Evolutionary conservation across 441 rosid species (phyloP), one percentile per base, ranked within the genome.

Genomic region (Melastoma candidum): DNA sequence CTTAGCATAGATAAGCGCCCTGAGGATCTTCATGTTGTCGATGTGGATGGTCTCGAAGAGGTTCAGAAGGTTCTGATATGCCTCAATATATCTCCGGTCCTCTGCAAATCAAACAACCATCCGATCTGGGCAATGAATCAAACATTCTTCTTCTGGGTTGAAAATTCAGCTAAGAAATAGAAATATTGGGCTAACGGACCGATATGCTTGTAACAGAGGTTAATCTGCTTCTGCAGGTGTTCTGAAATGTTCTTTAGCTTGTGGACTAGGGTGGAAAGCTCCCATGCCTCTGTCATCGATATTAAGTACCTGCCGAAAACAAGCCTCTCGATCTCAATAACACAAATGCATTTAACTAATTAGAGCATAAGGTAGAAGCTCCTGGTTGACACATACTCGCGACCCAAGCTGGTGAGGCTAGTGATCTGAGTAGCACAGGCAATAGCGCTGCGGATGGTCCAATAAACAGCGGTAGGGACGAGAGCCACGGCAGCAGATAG

Each of bases 381-480:
- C 41, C 7, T 1, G 41, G 11, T 41, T 47, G 6, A 17, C 22
- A 49, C 81, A 49, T 81, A 88, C 97, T 85, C 95, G 56, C 68
- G 79, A 63, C 80, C 82, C 81, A 84, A 72, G 74, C 79, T 73
- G 39, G 82, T 75, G 48, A 78, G 77, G 65, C 59, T 75, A 29
- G 71, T 74, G 57, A 88, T 85, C 72, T 85, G 97, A 56, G 79
- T 11, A 7, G 84, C 82, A 43, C 92, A 88, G 26, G 84, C 81
- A 51, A 88, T 75, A 47, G 83, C 73, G 57, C 89, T 71, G 66
- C 89, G 77, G n/a, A 84, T 73, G 56, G 87, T 82, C 97, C 97
- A 88, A 61, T 92, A 88, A 45, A 84, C 95, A n/a, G 95, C 95
- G 25, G 79, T 73, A 10, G 95, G 95, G 63, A 85, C 56, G 44